Conservation (phyloP, 2,329 filamentous ascomycete genomes). For the Thielaviopsis musarum region DNA sequence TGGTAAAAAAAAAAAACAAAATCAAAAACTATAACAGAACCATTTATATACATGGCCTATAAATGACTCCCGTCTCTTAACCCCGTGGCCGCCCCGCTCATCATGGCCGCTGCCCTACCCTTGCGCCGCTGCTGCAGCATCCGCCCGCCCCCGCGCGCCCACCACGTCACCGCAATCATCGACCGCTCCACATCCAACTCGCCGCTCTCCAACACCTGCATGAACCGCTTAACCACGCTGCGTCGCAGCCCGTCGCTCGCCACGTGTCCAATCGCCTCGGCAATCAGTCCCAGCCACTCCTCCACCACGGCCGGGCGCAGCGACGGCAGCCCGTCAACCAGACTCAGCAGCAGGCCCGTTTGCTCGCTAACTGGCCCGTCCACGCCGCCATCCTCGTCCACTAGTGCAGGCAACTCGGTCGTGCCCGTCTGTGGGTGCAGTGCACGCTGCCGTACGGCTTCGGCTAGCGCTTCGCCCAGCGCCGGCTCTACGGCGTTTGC, state of each 20-base stretch:
- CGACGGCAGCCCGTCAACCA: conserved; percentile 65
- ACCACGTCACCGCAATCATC: conserved; percentile 68
- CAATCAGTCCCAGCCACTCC: conserved; percentile 64
- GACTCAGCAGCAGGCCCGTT: conserved; percentile 55
- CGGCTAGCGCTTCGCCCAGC: conserved; percentile 64
- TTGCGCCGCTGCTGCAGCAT: conserved; percentile 24
- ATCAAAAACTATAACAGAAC: not conserved
- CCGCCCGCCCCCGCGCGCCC: conserved; percentile 43
- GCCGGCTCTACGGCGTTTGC: conserved; percentile 57
- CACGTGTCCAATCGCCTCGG: conserved; percentile 49
- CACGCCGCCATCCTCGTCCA: conserved; percentile 15
- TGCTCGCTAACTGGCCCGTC: conserved; percentile 49
- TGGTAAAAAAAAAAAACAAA: not conserved
- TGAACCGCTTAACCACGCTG: conserved; percentile 53
- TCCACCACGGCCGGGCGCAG: conserved; percentile 53
- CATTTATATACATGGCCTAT: not conserved
- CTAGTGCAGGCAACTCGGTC: conserved; percentile 19
- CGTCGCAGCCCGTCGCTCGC: conserved; percentile 40
- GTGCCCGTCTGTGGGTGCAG: conserved; percentile 35
- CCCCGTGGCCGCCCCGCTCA: conserved; percentile 32
- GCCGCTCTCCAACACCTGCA: conserved; percentile 61
- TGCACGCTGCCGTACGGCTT: conserved; percentile 56
- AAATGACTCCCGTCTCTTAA: conserved; percentile 8
- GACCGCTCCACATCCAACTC: conserved; percentile 82
- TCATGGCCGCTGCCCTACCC: conserved; percentile 21